Conservation (phyloP, 805 yeast species). For the Candida xiaguanensis region DNA sequence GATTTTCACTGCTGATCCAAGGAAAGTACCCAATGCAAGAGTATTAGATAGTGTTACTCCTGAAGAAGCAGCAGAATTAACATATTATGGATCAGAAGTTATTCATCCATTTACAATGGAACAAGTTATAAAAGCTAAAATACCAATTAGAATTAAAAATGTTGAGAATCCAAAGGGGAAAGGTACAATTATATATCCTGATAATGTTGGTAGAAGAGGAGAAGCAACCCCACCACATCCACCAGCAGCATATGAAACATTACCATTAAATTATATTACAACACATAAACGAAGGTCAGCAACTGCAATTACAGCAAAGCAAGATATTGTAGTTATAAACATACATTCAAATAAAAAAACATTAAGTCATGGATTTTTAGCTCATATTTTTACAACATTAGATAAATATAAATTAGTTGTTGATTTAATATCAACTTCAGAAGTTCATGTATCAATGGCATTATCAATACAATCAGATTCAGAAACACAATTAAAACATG, state of each 20-base stretch:
- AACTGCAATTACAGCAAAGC: constrained; percentile 95
- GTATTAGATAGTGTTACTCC: constrained; percentile 87
- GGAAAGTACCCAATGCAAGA: constrained; percentile 89
- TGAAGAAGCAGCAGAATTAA: constrained; percentile 97
- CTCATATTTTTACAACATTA: constrained; percentile 80
- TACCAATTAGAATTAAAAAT: constrained; percentile 94
- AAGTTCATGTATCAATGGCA: constrained; percentile 98
- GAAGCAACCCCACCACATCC: constrained; percentile 94
- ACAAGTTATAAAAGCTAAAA: constrained; percentile 92
- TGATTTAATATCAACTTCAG: constrained; percentile 94
- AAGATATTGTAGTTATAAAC: constrained; percentile 85
- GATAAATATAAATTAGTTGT: constrained; percentile 85
- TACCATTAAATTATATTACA: constrained; percentile 31
- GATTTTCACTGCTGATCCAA: constrained; percentile 96
- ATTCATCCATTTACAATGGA: constrained; percentile 99
- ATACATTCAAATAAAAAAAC: constrained; percentile 93
- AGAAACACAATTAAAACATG: constrained; percentile 59
- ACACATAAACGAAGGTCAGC: constrained; percentile 60
- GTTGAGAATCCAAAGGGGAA: constrained; percentile 90
- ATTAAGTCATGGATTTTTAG: constrained; percentile 91
- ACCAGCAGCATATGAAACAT: constrained; percentile 66
- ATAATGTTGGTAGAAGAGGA: constrained; percentile 78
- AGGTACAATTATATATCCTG: constrained; percentile 94
- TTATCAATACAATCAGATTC: constrained; percentile 71
- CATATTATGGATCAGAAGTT: constrained; percentile 96